Conservation (phyloP, 345 rosid species). For the Heritiera fomes region DNA sequence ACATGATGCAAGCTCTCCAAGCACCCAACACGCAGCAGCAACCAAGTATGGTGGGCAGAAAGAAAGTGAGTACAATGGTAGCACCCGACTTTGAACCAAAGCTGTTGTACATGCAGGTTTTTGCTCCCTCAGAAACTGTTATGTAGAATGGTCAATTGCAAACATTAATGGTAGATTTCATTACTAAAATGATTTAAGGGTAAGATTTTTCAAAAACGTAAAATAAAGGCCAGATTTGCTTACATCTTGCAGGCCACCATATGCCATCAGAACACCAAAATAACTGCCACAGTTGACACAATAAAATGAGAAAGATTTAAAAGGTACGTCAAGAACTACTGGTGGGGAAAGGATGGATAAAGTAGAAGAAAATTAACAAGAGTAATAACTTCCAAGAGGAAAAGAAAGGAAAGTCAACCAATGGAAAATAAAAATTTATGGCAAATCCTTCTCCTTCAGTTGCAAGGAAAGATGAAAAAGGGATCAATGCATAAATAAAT, state of each 20-base stretch:
- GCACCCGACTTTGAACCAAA: conserved; percentile 56
- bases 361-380: conserved; percentile 11
- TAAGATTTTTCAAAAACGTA: conserved; percentile 12
- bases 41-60: conserved; percentile 63
- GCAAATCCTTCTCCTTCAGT: neutral
- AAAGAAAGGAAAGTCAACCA: neutral
- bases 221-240: conserved; percentile 34
- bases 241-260: conserved; percentile 89
- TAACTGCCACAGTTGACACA: conserved; percentile 52
- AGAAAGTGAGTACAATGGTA: conserved; percentile 58
- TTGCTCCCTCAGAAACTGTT: conserved; percentile 75
- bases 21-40: conserved; percentile 84
- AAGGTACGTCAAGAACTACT: neutral
- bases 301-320: conserved; percentile 27
- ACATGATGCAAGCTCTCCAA: conserved; percentile 80
- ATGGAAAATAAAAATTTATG: neutral
- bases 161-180: neutral
- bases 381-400: neutral
- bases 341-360: conserved; percentile 16
- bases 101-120: conserved; percentile 51
- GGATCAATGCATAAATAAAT: neutral
- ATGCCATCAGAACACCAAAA: conserved; percentile 86
- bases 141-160: neutral
- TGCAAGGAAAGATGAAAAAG: no score
- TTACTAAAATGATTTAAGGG: neutral